These are phyloP conservation scores for Gynostemma pentaphyllum DNA, from an alignment of 306 rosid genomes.

Conservation along the genomic window DNA sequence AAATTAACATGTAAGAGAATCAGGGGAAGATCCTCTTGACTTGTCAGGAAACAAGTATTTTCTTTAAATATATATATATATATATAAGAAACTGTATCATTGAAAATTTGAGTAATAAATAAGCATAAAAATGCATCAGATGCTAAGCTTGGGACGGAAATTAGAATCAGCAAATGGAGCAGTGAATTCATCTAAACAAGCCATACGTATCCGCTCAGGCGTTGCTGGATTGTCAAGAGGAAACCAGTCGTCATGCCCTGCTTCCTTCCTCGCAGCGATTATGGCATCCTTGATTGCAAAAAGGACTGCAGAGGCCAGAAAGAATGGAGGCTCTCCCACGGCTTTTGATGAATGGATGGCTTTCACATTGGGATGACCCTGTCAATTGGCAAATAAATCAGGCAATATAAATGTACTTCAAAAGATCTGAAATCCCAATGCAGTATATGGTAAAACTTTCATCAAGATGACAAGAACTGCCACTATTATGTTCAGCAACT, in stretches of 20 bases:
- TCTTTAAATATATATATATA: no score
- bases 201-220: conserved; percentile 87
- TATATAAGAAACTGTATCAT: no score
- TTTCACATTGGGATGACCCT: conserved; percentile 94
- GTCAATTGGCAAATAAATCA: conserved; percentile 9
- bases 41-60: no score
- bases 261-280: conserved; percentile 62
- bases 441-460: background rate
- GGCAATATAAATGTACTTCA: background rate
- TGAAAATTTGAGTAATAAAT: background rate
- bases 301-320: conserved; percentile 66
- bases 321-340: conserved; percentile 97
- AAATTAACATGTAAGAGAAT: no score
- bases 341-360: conserved; percentile 95
- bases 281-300: conserved; percentile 88
- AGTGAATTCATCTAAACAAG: conserved; percentile 66
- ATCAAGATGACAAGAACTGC: background rate
- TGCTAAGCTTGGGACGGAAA: conserved; percentile 68
- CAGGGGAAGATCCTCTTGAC: no score
- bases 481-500: no score
- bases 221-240: conserved; percentile 95
- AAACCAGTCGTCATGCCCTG: conserved; percentile 59
- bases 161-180: conserved; percentile 26
- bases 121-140: conserved; percentile 22
- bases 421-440: background rate